A percentile compares a stretch with the other conserved stretches of the same genome.
phyloP scores from a whole-genome alignment of 768 basidiomycete species.

The Mycena kentingensis region DNA sequence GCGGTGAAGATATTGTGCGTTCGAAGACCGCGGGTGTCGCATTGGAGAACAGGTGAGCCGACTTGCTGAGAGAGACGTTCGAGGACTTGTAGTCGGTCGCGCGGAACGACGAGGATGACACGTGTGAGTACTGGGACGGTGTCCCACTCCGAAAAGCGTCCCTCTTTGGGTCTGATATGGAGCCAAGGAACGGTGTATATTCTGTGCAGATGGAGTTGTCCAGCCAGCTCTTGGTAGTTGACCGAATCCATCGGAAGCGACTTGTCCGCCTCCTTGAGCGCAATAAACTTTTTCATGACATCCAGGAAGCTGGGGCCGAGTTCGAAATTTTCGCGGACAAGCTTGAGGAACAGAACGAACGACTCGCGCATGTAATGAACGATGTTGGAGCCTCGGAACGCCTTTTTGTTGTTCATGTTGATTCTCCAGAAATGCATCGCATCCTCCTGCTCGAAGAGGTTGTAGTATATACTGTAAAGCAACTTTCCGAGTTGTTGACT shows the following conservation, averaged over 20 bases:
- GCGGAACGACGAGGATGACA: conserved; percentile 20
- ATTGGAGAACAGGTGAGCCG: conserved; percentile 9
- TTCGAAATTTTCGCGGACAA: conserved; percentile 29
- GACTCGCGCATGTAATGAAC: conserved; percentile 42
- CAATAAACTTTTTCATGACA: conserved; percentile 34
- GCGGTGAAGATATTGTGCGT: conserved; percentile 16
- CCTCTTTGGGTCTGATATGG: conserved; percentile 15
- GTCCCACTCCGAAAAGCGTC: conserved; percentile 15
- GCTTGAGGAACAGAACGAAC: conserved; percentile 39
- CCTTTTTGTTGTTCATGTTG: conserved; percentile 6
- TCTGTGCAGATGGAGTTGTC: conserved; percentile 36
- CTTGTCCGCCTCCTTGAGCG: conserved; percentile 23
- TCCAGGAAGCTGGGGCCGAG: conserved; percentile 31
- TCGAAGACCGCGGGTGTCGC: conserved; percentile 6
- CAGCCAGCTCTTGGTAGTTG: conserved; percentile 42
- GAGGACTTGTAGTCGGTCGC: conserved; percentile 15
- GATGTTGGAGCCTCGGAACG: conserved; percentile 18
- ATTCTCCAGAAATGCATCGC: conserved; percentile 19
- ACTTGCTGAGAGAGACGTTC: background rate
- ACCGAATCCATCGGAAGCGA: conserved; percentile 30
- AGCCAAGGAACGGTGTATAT: conserved; percentile 29
- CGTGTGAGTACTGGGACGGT: conserved; percentile 17
- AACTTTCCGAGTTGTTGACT: conserved; percentile 34
- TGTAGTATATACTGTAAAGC: conserved; percentile 42
- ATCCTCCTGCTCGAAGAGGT: conserved; percentile 40